Conservation (phyloP, 2,329 filamentous ascomycete genomes). For the Aureobasidium sp. region DNA sequence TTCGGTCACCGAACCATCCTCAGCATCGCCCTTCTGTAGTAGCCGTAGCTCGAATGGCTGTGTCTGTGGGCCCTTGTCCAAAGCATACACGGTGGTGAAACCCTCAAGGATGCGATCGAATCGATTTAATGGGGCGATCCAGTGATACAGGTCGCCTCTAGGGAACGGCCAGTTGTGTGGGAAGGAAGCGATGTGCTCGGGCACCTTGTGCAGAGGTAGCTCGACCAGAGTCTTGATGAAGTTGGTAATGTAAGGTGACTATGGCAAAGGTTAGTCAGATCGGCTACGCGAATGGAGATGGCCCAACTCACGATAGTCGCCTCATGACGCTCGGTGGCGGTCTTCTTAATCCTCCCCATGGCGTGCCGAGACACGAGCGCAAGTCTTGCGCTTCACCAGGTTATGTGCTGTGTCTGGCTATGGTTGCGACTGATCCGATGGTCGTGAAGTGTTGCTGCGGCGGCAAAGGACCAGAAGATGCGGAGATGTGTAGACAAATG, state of each 20-base stretch:
- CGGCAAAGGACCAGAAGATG: not conserved
- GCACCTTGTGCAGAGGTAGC: conserved; percentile 66
- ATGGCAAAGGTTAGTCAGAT: conserved; percentile 21
- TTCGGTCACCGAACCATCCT: conserved; percentile 18
- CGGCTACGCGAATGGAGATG: not conserved
- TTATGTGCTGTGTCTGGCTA: not conserved
- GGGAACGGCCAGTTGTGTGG: conserved; percentile 91
- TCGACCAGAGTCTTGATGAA: conserved; percentile 66
- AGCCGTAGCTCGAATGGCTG: conserved; percentile 63
- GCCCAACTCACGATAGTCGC: conserved; percentile 37
- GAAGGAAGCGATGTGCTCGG: conserved; percentile 67
- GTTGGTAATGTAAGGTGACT: conserved; percentile 82
- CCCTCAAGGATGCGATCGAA: conserved; percentile 83
- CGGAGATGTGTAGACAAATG: not conserved
- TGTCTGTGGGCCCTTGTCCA: conserved; percentile 72
- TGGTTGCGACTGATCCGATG: not conserved
- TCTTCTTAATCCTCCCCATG: conserved; percentile 50
- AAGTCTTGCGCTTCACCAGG: conserved; percentile 4
- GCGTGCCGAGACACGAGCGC: conserved; percentile 16
- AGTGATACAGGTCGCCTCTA: conserved; percentile 92
- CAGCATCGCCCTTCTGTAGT: conserved; percentile 51
- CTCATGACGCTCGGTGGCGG: conserved; percentile 45
- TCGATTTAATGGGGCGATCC: conserved; percentile 88
- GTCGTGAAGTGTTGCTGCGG: not conserved
- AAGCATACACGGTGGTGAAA: conserved; percentile 70